Conservation (phyloP, 192 early-diverging fungal species). For the Rhizoclosmatium sp. region DNA sequence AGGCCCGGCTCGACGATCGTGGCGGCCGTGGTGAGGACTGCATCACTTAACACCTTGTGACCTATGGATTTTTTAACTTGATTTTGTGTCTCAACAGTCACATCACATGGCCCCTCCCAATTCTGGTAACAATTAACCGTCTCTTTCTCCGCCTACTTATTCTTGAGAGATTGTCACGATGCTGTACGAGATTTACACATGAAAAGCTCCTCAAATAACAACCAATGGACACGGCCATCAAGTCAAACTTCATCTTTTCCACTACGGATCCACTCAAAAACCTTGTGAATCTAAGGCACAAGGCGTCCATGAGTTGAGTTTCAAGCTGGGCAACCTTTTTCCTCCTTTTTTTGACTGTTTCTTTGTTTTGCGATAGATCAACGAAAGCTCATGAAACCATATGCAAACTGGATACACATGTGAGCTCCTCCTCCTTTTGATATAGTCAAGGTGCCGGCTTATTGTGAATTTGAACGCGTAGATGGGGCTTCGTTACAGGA, state of each 20-base stretch:
- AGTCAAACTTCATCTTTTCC: neutral
- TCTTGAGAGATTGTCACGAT: no score
- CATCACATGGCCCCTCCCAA: no score
- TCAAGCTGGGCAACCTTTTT: neutral
- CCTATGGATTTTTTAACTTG: no score
- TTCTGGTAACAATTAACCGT: no score
- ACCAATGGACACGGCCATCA: no score
- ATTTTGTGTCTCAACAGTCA: no score
- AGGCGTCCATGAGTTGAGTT: neutral
- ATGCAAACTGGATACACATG: slow-evolving; percentile 21
- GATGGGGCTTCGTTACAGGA: neutral
- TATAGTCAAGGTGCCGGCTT: neutral
- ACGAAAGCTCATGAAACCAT: slow-evolving; percentile 10
- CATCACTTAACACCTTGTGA: no score
- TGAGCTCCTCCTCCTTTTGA: neutral
- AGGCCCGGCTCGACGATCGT: no score
- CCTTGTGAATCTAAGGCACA: neutral
- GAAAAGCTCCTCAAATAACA: no score
- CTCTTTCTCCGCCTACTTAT: no score
- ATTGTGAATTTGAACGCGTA: neutral
- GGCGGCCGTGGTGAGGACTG: no score
- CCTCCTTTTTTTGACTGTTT: neutral
- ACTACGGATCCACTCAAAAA: neutral
- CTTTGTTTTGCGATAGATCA: neutral
- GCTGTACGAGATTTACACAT: no score